These are phyloP conservation scores for Aechmea fasciata DNA, from an alignment of 176 grass and related monocot species.

Conservation along the genomic window DNA sequence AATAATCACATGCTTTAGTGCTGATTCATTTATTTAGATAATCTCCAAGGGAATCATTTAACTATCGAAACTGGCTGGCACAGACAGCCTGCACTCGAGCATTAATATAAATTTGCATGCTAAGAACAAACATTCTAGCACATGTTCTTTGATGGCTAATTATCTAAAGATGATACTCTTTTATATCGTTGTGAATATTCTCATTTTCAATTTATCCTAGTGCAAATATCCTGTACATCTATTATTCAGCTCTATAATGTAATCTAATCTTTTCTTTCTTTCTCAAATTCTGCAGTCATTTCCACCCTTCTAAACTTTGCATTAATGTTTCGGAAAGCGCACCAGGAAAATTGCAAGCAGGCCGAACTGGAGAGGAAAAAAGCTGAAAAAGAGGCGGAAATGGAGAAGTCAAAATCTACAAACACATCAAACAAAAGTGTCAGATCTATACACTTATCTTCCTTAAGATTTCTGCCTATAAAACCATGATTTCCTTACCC, in stretches of 20 bases:
- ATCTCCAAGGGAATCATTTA: background rate
- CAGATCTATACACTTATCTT: background rate
- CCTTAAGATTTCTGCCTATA: background rate
- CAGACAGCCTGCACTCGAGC: no score
- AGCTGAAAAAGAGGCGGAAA: constrained; percentile 64
- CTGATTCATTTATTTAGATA: background rate
- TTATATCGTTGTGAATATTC: background rate
- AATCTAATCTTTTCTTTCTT: background rate
- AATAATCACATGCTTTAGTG: background rate
- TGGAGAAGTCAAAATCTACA: constrained; percentile 54
- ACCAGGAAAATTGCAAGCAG: constrained; percentile 91
- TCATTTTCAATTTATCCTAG: background rate
- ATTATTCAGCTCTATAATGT: background rate
- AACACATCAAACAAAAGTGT: constrained; percentile 43
- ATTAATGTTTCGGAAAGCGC: constrained; percentile 73
- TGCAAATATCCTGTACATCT: background rate
- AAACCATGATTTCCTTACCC: background rate
- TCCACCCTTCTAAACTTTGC: constrained; percentile 79
- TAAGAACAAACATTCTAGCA: no score
- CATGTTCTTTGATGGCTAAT: no score
- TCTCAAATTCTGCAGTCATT: constrained; percentile 48
- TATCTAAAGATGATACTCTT: no score
- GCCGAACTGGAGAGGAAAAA: constrained; percentile 92
- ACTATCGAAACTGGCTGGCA: background rate
- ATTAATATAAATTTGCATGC: no score